Conservation (phyloP, 441 rosid species). For the Adansonia rubrostipa region DNA sequence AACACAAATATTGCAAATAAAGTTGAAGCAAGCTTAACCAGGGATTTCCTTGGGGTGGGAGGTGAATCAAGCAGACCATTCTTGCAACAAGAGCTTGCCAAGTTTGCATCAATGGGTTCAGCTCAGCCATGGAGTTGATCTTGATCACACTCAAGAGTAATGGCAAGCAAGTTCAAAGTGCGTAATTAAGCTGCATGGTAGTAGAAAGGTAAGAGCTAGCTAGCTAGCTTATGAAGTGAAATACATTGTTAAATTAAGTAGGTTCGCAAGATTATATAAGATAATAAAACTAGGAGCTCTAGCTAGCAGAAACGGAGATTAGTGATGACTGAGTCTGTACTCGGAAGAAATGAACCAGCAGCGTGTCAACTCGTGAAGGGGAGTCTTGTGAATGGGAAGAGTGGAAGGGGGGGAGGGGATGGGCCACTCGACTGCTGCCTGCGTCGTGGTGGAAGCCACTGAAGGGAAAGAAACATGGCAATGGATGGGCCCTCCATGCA, state of each 20-base stretch:
- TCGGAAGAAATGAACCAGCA: not conserved
- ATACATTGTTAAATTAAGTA: not conserved
- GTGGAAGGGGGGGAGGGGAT: not conserved
- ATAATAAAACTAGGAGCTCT: not conserved
- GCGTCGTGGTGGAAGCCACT: slow-evolving; percentile 31
- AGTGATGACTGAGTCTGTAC: not conserved
- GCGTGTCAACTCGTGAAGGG: slow-evolving; percentile 12
- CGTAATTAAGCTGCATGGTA: not conserved
- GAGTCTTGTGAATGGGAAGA: slow-evolving; percentile 14
- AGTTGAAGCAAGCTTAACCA: slow-evolving; percentile 39
- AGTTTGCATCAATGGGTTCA: slow-evolving; percentile 38
- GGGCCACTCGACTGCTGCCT: slow-evolving; percentile 25
- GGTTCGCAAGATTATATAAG: not conserved
- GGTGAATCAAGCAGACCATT: slow-evolving; percentile 41
- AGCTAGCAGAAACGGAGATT: not conserved
- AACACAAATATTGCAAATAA: slow-evolving; percentile 6
- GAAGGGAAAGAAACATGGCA: slow-evolving; percentile 38
- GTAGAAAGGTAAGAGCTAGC: not conserved
- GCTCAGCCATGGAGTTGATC: slow-evolving; percentile 34
- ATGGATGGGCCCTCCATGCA: slow-evolving; percentile 39
- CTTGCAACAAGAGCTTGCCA: slow-evolving; percentile 48
- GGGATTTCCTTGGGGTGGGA: slow-evolving; percentile 67
- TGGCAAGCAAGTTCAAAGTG: not conserved
- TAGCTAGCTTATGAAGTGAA: not conserved
- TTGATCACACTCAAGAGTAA: slow-evolving; percentile 22